These are phyloP conservation scores for Orbilia blumenaviensis DNA, from an alignment of 2,329 filamentous ascomycete genomes.

Conservation along the genomic window DNA sequence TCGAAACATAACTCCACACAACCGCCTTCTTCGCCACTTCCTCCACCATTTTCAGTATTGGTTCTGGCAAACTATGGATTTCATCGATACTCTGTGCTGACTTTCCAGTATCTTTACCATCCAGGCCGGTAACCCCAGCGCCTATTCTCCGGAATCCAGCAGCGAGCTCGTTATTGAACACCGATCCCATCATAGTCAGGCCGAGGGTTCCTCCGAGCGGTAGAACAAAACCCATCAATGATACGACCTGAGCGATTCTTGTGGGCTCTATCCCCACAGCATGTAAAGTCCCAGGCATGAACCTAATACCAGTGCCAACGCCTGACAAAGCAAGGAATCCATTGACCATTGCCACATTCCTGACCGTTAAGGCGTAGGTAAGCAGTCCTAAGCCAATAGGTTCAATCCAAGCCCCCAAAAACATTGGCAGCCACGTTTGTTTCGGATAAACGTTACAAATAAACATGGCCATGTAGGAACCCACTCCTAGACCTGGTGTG, in stretches of 20 bases:
- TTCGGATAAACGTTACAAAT: constrained; percentile 70
- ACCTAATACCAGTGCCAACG: constrained; percentile 70
- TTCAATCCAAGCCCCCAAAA: constrained; percentile 68
- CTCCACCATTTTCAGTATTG: constrained; percentile 61
- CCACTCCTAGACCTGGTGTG: constrained; percentile 70
- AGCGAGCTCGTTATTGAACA: constrained; percentile 71
- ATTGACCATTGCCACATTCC: constrained; percentile 67
- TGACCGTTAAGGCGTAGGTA: constrained; percentile 67
- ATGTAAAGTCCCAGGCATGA: constrained; percentile 73
- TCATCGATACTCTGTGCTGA: constrained; percentile 60
- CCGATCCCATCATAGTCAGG: constrained; percentile 73
- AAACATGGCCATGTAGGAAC: constrained; percentile 69
- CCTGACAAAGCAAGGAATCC: constrained; percentile 74
- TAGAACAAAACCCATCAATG: constrained; percentile 69
- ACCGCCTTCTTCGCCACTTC: constrained; percentile 67
- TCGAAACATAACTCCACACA: constrained; percentile 72
- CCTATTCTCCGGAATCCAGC: constrained; percentile 58
- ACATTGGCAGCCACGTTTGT: constrained; percentile 70
- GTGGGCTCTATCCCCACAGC: constrained; percentile 70
- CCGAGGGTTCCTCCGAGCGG: constrained; percentile 73
- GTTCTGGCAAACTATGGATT: constrained; percentile 60
- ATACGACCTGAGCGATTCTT: constrained; percentile 69
- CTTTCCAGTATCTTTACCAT: constrained; percentile 59
- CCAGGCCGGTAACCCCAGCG: constrained; percentile 57
- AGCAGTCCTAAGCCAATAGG: constrained; percentile 69